phyloP scores from a whole-genome alignment of 2,329 filamentous ascomycete genomes.

The Hawksworthiomyces lignivorus region DNA sequence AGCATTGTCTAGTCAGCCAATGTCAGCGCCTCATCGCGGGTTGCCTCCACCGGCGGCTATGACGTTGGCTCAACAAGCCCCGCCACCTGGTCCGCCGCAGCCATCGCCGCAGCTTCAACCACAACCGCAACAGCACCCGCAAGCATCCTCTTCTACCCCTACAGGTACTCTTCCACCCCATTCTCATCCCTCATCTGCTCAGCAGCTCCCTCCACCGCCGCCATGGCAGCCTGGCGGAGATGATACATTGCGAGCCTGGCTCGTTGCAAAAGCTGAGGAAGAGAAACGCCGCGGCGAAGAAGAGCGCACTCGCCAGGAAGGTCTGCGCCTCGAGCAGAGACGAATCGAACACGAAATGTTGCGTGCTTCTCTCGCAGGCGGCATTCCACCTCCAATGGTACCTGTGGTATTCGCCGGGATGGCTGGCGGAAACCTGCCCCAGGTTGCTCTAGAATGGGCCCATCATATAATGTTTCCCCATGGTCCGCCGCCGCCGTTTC shows the following conservation, averaged over 20 bases:
- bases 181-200: not conserved
- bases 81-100: slow-evolving; percentile 24
- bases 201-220: slow-evolving; percentile 16
- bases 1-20: slow-evolving; percentile 39
- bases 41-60: slow-evolving; percentile 62
- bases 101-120: slow-evolving; percentile 27
- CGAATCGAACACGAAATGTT: slow-evolving; percentile 68
- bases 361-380: slow-evolving; percentile 57
- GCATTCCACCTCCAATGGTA: slow-evolving; percentile 66
- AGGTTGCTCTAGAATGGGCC: slow-evolving; percentile 57
- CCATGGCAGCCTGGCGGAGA: slow-evolving; percentile 46
- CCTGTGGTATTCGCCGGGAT: slow-evolving; percentile 69
- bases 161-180: not conserved
- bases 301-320: slow-evolving; percentile 59
- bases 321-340: slow-evolving; percentile 61
- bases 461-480: slow-evolving; percentile 53
- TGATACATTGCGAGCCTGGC: slow-evolving; percentile 65
- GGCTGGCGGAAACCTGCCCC: slow-evolving; percentile 54
- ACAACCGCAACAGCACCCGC: not conserved
- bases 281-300: slow-evolving; percentile 68
- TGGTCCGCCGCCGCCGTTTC: slow-evolving; percentile 23
- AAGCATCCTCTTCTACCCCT: too few relatives aligned
- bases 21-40: slow-evolving; percentile 63
- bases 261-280: slow-evolving; percentile 64
- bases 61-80: slow-evolving; percentile 44